Conservation (phyloP, 2,329 filamentous ascomycete genomes). For the Elsinoe necatrix region DNA sequence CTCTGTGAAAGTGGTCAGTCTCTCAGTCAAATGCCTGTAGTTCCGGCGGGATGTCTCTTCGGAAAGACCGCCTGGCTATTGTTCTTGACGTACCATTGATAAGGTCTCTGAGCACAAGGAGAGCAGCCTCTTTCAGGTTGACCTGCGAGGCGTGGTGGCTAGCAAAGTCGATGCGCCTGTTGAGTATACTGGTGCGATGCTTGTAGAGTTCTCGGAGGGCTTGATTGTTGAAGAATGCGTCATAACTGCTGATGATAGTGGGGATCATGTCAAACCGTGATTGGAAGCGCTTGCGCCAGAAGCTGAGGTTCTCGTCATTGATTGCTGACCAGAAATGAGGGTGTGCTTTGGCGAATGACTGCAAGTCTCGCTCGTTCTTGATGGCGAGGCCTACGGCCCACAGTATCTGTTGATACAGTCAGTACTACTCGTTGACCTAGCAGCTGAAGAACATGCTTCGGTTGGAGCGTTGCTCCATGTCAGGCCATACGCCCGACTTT, state of each 20-base stretch:
- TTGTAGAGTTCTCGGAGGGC: slow-evolving; percentile 28
- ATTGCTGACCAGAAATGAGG: slow-evolving; percentile 32
- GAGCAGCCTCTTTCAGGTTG: too few relatives aligned
- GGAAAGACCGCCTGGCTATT: too few relatives aligned
- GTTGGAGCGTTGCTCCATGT: neutral
- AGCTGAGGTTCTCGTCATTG: slow-evolving; percentile 33
- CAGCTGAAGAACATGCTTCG: neutral
- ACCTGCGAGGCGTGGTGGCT: too few relatives aligned
- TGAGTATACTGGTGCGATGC: slow-evolving; percentile 23
- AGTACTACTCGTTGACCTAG: neutral
- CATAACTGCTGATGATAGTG: slow-evolving; percentile 22
- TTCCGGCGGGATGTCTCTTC: too few relatives aligned
- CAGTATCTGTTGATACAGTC: neutral
- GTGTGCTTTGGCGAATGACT: slow-evolving; percentile 35
- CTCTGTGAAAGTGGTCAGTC: slow-evolving; percentile 22
- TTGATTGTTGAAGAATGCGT: slow-evolving; percentile 11
- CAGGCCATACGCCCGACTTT: neutral
- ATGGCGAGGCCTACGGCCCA: slow-evolving; percentile 23
- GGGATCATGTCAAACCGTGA: slow-evolving; percentile 32
- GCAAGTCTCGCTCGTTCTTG: slow-evolving; percentile 37
- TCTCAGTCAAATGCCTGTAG: too few relatives aligned
- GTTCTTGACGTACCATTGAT: slow-evolving; percentile 35
- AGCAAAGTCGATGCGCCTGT: slow-evolving; percentile 24
- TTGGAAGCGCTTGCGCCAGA: slow-evolving; percentile 42
- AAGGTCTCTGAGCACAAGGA: slow-evolving; percentile 35